A percentile compares a stretch with the other conserved stretches of the same genome.
These are phyloP conservation scores for Pythium phragmiticola DNA, from an alignment of 352 stramenopile genomes.

Conservation along the genomic window DNA sequence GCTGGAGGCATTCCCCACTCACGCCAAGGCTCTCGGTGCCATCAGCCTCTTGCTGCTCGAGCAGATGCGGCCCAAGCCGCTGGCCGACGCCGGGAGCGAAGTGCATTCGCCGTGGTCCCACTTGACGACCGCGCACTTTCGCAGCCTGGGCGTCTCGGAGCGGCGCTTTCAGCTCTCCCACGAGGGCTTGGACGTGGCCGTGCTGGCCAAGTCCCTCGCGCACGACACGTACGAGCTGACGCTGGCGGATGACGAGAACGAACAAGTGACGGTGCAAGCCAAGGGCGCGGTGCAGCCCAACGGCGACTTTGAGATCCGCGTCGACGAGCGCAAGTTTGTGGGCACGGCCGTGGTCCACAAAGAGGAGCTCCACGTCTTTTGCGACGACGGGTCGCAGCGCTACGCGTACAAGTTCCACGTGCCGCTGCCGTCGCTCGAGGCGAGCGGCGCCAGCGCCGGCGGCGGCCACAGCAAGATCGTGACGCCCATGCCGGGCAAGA, in stretches of 20 bases:
- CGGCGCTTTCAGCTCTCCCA: conserved; percentile 52
- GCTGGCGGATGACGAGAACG: conserved; percentile 22
- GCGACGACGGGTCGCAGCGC: conserved; percentile 63
- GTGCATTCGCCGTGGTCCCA: conserved; percentile 61
- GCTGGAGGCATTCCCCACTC: conserved; percentile 43
- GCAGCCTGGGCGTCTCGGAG: conserved; percentile 54
- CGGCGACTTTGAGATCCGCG: conserved; percentile 68
- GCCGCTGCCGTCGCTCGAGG: conserved; percentile 48
- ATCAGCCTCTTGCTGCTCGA: conserved; percentile 75
- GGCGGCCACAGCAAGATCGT: conserved; percentile 58
- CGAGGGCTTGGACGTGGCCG: conserved; percentile 36
- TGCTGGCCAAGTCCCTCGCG: conserved; percentile 44
- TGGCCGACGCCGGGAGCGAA: conserved; percentile 41
- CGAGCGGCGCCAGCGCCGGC: conserved; percentile 30
- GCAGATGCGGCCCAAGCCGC: conserved; percentile 36
- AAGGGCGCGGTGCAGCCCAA: conserved; percentile 34
- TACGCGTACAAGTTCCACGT: conserved; percentile 87
- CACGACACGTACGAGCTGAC: conserved; percentile 45
- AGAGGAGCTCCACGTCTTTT: conserved; percentile 73
- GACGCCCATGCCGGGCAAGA: conserved; percentile 95
- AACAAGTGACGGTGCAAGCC: conserved; percentile 27
- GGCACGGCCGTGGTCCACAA: conserved; percentile 68
- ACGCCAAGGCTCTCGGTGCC: conserved; percentile 73
- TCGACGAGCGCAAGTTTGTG: conserved; percentile 63
- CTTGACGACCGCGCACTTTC: conserved; percentile 52